phyloP scores from a whole-genome alignment of 495 filamentous ascomycete genomes.

The Penicillium coffeae region DNA sequence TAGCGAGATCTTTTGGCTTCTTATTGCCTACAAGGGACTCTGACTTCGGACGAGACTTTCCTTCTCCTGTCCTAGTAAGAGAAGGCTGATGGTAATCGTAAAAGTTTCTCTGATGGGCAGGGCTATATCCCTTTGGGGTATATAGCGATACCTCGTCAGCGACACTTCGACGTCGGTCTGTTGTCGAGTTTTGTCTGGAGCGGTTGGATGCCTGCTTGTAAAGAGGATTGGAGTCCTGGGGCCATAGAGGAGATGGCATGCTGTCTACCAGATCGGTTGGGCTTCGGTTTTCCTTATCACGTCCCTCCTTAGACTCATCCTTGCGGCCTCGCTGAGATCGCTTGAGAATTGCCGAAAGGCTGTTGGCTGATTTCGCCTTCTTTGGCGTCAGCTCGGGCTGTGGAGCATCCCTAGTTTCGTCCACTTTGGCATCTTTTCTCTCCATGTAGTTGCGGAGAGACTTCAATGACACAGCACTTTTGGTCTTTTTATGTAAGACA shows the following conservation, averaged over 20 bases:
- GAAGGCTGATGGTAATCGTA: slow-evolving; percentile 54
- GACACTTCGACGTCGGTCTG: slow-evolving; percentile 39
- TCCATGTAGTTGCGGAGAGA: slow-evolving; percentile 53
- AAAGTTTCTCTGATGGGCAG: slow-evolving; percentile 64
- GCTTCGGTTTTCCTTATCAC: slow-evolving; percentile 73
- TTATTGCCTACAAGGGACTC: slow-evolving; percentile 39
- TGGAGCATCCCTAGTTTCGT: slow-evolving; percentile 33
- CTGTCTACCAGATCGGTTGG: slow-evolving; percentile 44
- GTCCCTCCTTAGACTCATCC: slow-evolving; percentile 44
- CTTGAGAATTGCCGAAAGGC: slow-evolving; percentile 56
- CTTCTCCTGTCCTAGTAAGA: slow-evolving; percentile 37
- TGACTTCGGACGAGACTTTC: slow-evolving; percentile 51
- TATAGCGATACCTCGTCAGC: slow-evolving; percentile 61
- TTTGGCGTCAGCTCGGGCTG: slow-evolving; percentile 57
- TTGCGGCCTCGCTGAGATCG: slow-evolving; percentile 43
- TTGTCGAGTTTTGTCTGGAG: slow-evolving; percentile 20
- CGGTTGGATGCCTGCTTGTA: slow-evolving; percentile 32
- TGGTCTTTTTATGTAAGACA: slow-evolving; percentile 57
- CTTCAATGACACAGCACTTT: slow-evolving; percentile 65
- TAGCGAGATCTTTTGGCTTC: slow-evolving; percentile 36
- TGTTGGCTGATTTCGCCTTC: slow-evolving; percentile 81
- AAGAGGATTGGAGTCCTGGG: slow-evolving; percentile 59
- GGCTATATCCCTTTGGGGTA: slow-evolving; percentile 57
- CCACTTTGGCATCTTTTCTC: slow-evolving; percentile 48
- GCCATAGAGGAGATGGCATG: slow-evolving; percentile 71